These are phyloP conservation scores for Apophysomyces trapeziformis DNA, from an alignment of 371 early-diverging fungal genomes.

Conservation along the genomic window DNA sequence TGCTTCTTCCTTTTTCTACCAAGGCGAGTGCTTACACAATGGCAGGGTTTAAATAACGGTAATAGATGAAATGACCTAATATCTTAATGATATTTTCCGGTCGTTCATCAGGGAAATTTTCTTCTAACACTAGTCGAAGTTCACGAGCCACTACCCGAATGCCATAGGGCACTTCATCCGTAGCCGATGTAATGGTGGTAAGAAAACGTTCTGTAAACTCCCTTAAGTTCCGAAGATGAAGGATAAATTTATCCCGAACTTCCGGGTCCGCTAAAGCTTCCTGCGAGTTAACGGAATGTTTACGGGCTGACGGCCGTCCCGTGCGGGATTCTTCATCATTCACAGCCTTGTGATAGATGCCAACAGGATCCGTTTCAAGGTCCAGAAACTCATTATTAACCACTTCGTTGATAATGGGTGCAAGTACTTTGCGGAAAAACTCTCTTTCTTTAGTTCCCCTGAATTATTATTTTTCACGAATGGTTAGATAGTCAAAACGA, in stretches of 20 bases:
- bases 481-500: not conserved
- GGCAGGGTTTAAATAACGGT: slow-evolving; percentile 97
- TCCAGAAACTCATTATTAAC: slow-evolving; percentile 79
- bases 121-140: slow-evolving; percentile 75
- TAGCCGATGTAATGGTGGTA: slow-evolving; percentile 74
- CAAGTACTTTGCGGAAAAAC: slow-evolving; percentile 86
- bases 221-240: slow-evolving; percentile 76
- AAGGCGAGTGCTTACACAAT: slow-evolving; percentile 70
- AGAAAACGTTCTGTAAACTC: slow-evolving; percentile 83
- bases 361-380: slow-evolving; percentile 91
- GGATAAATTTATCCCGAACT: slow-evolving; percentile 77
- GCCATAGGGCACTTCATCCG: slow-evolving; percentile 92
- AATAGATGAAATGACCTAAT: slow-evolving; percentile 94
- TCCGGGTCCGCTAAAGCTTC: slow-evolving; percentile 89
- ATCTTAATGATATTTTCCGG: slow-evolving; percentile 82
- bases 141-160: slow-evolving; percentile 95
- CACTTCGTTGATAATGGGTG: slow-evolving; percentile 79
- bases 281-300: slow-evolving; percentile 78
- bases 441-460: slow-evolving; percentile 95
- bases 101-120: slow-evolving; percentile 81
- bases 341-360: slow-evolving; percentile 87
- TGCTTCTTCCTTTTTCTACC: slow-evolving; percentile 4
- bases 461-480: not conserved
- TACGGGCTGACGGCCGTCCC: slow-evolving; percentile 79
- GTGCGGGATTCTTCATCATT: slow-evolving; percentile 90